These are phyloP conservation scores for Berberis vulgaris DNA, from an alignment of 164 flowering plant species.

Conservation along the genomic window DNA sequence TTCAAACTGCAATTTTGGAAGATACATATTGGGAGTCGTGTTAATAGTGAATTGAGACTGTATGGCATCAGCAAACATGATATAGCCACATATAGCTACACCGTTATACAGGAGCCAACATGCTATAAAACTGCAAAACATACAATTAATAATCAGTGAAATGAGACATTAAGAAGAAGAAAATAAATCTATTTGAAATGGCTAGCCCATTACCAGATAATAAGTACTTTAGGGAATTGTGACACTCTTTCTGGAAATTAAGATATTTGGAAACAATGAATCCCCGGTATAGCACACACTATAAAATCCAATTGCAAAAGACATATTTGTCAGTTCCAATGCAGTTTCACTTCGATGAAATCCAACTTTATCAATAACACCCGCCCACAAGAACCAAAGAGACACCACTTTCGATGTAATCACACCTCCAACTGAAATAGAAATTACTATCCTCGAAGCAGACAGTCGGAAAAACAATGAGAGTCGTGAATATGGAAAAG, in stretches of 20 bases:
- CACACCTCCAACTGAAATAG: conserved; percentile 61
- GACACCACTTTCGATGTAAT: conserved; percentile 37
- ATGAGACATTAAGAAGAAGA: neutral
- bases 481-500: conserved; percentile 33
- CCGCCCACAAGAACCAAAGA: conserved; percentile 64
- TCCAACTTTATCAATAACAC: conserved; percentile 44
- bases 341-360: conserved; percentile 41
- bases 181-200: neutral
- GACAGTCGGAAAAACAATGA: conserved; percentile 54
- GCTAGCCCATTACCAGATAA: conserved; percentile 25
- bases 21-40: conserved; percentile 43
- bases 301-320: conserved; percentile 50
- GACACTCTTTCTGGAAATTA: conserved; percentile 55
- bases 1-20: conserved; percentile 59
- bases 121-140: conserved; percentile 28
- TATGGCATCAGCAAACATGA: conserved; percentile 49
- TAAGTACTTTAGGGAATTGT: conserved; percentile 37
- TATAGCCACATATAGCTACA: conserved; percentile 41
- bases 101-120: conserved; percentile 32
- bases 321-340: conserved; percentile 38
- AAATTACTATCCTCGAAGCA: conserved; percentile 31
- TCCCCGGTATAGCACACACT: conserved; percentile 64
- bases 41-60: conserved; percentile 59
- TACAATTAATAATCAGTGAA: neutral
- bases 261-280: conserved; percentile 71